Evolutionary conservation across 1,139 yeast species (phyloP).

Genomic region (Ashbya aceris): DNA sequence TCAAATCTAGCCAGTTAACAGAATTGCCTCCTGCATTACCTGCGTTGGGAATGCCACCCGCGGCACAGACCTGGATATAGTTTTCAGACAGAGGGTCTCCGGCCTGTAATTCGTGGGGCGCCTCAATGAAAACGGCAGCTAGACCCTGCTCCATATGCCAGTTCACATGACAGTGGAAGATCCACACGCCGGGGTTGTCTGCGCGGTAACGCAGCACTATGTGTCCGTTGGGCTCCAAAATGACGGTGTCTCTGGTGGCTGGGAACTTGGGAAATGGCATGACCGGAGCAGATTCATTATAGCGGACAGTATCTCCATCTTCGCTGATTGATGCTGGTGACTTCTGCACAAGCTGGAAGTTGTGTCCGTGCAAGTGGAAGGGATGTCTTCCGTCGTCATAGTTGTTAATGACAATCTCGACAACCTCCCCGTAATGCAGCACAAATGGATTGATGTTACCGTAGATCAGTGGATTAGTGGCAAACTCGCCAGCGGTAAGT

Average conservation of each 20-base stretch:
- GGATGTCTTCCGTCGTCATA: constrained; percentile 73
- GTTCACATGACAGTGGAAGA: constrained; percentile 75
- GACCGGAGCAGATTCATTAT: constrained; percentile 36
- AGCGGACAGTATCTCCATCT: constrained; percentile 43
- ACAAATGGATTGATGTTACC: constrained; percentile 63
- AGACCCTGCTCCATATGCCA: constrained; percentile 77
- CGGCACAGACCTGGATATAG: constrained; percentile 41
- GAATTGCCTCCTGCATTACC: constrained; percentile 71
- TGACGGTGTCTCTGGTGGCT: constrained; percentile 54
- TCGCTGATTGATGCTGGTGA: constrained; percentile 36
- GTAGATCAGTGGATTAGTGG: constrained; percentile 43
- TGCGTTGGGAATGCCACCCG: constrained; percentile 34
- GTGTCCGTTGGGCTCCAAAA: constrained; percentile 57
- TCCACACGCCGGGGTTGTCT: constrained; percentile 78
- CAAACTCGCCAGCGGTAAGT: constrained; percentile 40
- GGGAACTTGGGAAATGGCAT: constrained; percentile 50
- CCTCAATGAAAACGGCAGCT: constrained; percentile 58
- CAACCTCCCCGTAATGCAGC: constrained; percentile 49
- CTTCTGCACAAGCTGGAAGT: constrained; percentile 58
- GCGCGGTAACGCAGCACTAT: constrained; percentile 60
- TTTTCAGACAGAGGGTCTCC: constrained; percentile 37
- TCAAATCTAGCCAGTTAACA: constrained; percentile 43
- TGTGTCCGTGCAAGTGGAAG: constrained; percentile 76
- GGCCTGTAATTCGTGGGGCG: constrained; percentile 45
- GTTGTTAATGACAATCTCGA: constrained; percentile 63